Percentiles rank a stretch among this genome's conserved stretches.
Conservation (phyloP, 148 eudicot species). For the Simmondsia chinensis region DNA sequence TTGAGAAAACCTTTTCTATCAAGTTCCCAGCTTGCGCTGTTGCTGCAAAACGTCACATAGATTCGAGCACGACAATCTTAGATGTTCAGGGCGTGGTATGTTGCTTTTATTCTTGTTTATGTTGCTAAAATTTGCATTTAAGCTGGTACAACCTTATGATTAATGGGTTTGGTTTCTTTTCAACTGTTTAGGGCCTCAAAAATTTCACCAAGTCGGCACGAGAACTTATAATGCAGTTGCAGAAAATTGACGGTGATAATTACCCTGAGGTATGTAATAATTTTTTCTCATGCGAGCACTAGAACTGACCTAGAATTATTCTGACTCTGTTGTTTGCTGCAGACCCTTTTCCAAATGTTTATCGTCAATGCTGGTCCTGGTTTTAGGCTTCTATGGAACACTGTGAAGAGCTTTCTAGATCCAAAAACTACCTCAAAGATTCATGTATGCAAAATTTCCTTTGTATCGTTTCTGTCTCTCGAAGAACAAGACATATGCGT, state of each 20-base stretch:
- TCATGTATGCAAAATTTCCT: slow-evolving; percentile 37
- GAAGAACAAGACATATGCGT: background rate
- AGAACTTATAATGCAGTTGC: slow-evolving; percentile 72
- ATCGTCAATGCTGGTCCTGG: slow-evolving; percentile 98
- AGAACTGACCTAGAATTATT: background rate
- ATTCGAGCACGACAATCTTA: slow-evolving; percentile 87
- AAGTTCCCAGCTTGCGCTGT: slow-evolving; percentile 90
- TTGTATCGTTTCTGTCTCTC: background rate
- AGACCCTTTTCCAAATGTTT: slow-evolving; percentile 91
- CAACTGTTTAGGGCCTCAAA: slow-evolving; percentile 55
- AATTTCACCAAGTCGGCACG: slow-evolving; percentile 78
- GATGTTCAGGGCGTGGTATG: slow-evolving; percentile 99
- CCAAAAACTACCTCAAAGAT: slow-evolving; percentile 92
- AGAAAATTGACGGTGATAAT: slow-evolving; percentile 85
- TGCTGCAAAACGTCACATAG: slow-evolving; percentile 83
- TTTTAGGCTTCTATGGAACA: slow-evolving; percentile 89
- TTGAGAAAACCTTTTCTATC: slow-evolving; percentile 66
- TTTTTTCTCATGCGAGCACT: background rate
- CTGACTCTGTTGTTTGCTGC: slow-evolving; percentile 15
- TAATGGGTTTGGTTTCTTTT: background rate
- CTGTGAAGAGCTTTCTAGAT: slow-evolving; percentile 77
- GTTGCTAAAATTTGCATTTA: background rate
- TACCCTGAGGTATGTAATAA: slow-evolving; percentile 70
- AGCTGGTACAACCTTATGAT: background rate
- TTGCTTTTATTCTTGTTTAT: background rate